Conservation (phyloP, 164 flowering plant species). For the Hamamelis virginiana region DNA sequence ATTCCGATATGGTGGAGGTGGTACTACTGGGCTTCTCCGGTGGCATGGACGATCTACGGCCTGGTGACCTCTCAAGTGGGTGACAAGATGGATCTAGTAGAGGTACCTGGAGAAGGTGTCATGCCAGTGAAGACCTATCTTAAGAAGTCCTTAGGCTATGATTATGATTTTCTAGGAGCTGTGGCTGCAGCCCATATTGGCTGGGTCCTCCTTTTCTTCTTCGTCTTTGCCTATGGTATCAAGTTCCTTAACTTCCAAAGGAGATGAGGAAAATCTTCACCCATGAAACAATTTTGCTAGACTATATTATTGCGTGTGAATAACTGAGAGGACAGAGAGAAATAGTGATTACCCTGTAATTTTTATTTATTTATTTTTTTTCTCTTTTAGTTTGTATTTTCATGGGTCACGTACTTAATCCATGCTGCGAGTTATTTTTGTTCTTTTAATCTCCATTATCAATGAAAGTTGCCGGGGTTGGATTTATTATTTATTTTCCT, state of each 20-base stretch:
- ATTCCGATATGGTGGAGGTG: conserved; percentile 67
- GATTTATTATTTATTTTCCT: no score
- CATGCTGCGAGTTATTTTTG: background rate
- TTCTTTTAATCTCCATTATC: background rate
- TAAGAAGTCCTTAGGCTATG: conserved; percentile 21
- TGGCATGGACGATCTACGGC: conserved; percentile 56
- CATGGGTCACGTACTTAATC: background rate
- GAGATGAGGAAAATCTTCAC: conserved; percentile 26
- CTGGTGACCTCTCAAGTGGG: conserved; percentile 49
- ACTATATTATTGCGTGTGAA: conserved; percentile 1
- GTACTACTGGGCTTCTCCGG: conserved; percentile 60
- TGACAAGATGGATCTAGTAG: conserved; percentile 11
- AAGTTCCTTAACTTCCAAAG: conserved; percentile 53
- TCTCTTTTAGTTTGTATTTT: background rate
- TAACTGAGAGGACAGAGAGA: background rate
- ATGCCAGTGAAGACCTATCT: conserved; percentile 27
- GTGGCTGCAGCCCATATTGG: conserved; percentile 46
- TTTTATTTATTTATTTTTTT: no score
- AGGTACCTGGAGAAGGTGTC: conserved; percentile 17
- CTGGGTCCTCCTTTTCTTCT: conserved; percentile 37
- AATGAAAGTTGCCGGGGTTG: no score
- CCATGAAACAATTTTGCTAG: background rate
- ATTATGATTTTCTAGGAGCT: conserved; percentile 34
- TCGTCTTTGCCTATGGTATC: conserved; percentile 48
- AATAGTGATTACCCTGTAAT: background rate